Evolutionary conservation across 148 eudicot species (phyloP).

Genomic region (Mesembryanthemum crystallinum): DNA sequence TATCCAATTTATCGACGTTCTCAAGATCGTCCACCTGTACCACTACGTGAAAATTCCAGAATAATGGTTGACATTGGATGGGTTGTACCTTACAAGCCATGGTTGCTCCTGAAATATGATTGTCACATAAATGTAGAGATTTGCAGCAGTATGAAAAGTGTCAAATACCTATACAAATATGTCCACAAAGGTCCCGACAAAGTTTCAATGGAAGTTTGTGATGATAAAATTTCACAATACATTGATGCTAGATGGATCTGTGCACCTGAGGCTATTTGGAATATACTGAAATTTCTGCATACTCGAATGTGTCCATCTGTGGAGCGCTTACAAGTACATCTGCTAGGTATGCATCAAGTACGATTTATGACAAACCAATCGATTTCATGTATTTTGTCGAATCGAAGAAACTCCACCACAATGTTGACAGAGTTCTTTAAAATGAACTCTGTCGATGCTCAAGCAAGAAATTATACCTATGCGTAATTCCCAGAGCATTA

Average conservation of each 20-base stretch:
- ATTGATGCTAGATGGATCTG: constrained; percentile 9
- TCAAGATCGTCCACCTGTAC: too few relatives aligned
- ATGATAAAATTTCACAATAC: not conserved
- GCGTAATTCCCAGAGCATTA: not conserved
- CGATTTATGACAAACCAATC: not conserved
- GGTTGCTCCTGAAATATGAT: too few relatives aligned
- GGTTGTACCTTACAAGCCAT: too few relatives aligned
- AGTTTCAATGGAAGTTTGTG: not conserved
- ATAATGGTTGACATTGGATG: too few relatives aligned
- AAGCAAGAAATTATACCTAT: not conserved
- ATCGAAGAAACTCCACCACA: not conserved
- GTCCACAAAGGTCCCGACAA: not conserved
- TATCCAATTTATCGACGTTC: too few relatives aligned
- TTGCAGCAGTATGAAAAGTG: too few relatives aligned
- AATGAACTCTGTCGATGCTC: not conserved
- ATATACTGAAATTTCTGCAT: not conserved
- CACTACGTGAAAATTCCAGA: too few relatives aligned
- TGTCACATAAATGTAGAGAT: too few relatives aligned
- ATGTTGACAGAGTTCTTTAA: not conserved
- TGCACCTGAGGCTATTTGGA: constrained; percentile 11
- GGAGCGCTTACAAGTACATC: not conserved
- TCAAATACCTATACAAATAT: not conserved
- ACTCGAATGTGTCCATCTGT: not conserved
- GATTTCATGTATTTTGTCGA: not conserved
- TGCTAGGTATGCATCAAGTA: not conserved